Base-by-base conservation (phyloP, 306 rosid genomes). In the Prunus padus region DNA sequence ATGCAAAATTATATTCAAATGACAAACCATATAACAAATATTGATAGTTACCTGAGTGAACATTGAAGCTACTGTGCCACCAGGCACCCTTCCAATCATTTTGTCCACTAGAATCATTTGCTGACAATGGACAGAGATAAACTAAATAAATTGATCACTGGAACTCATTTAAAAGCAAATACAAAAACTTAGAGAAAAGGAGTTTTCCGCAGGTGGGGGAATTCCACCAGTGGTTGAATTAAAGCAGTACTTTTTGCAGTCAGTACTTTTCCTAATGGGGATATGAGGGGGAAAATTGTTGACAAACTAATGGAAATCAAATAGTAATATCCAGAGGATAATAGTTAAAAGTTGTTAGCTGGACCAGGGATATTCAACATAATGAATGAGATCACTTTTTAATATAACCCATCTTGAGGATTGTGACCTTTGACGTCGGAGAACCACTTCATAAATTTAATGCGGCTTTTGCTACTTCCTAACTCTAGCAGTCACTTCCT, bases 41-140 rank as follows among this genome's bases (percentile, higher is more conserved):
- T 18, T 33, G 63, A 57, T 73, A 85, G 44, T 74, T 80, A 94
- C 98, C 98, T 78, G 97, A 86, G 84, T 87, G 92, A 71, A 85
- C 85, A 50, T 82, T 67, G 37, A 95, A 88, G 85, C 97, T 86
- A 78, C 96, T 92, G 84, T 95, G 98, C 98, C 97, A 92, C 98
- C 98, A 95, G 76, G 96, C 92, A 13, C 98, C 98, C 79, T 90
- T 88, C 98, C 97, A 95, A 81, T 95, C 91, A 79, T 95, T 95
- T 75, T 92, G 90, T 11, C 93, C 92, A 71, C 93, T 88, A 68
- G 97, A 85, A 85, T 90, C 97, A 84, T 92, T 92, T 76, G 79
- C 97, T 92, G 86, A 74, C 63, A 84, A 80, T 44, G 66, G 74
- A 75, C 78, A 80, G 37, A 55, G 65, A 40, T 19, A 77, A 72